phyloP scores from a whole-genome alignment of 768 basidiomycete species.

The Auricularia heimuer region DNA sequence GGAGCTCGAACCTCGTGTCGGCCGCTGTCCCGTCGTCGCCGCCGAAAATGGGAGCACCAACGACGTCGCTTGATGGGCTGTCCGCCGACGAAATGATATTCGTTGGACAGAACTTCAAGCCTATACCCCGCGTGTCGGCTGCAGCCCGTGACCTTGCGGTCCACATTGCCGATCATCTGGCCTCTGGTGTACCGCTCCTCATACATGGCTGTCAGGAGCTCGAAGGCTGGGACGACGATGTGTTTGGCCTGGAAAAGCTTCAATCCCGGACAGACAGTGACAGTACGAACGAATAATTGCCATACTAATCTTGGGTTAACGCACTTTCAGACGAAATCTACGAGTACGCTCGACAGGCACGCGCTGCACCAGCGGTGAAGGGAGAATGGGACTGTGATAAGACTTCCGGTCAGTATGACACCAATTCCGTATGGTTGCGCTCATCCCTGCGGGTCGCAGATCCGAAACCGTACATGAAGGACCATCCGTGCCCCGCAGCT shows the following conservation, averaged over 20 bases:
- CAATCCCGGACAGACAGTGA: neutral
- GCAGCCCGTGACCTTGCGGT: slow-evolving; percentile 21
- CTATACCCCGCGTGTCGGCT: slow-evolving; percentile 30
- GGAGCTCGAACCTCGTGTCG: neutral
- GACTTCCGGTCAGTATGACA: neutral
- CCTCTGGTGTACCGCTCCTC: slow-evolving; percentile 48
- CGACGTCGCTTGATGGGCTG: neutral
- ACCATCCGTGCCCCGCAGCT: neutral
- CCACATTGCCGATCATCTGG: slow-evolving; percentile 37
- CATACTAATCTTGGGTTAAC: neutral
- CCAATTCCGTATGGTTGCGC: neutral
- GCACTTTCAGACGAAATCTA: neutral
- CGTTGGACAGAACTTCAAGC: slow-evolving; percentile 32
- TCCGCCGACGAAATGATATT: slow-evolving; percentile 31
- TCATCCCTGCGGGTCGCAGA: neutral
- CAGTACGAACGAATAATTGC: neutral
- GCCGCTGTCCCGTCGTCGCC: neutral
- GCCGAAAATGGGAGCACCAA: neutral
- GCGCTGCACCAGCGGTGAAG: neutral
- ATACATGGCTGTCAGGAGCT: slow-evolving; percentile 51
- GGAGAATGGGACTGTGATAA: neutral
- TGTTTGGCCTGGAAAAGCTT: slow-evolving; percentile 53
- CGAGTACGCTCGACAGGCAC: neutral
- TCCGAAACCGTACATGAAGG: neutral
- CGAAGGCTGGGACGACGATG: slow-evolving; percentile 40